Percentiles rank a stretch among this genome's conserved stretches.
These are phyloP conservation scores for Pneumocystis canis DNA, from an alignment of 1,139 yeast species.

Conservation along the genomic window DNA sequence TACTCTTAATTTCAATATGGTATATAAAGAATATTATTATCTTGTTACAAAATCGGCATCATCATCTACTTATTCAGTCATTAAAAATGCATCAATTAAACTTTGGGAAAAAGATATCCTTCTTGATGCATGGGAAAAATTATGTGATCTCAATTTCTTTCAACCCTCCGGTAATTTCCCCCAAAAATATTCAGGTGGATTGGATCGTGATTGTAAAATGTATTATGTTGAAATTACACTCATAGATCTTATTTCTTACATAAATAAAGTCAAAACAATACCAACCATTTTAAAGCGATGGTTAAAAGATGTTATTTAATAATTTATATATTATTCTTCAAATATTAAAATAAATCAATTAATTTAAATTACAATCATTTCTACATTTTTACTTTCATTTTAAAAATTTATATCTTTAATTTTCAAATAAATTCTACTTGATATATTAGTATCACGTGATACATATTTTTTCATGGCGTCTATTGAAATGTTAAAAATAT, in stretches of 20 bases:
- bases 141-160: conserved; percentile 8
- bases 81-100: conserved; percentile 11
- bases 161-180: neutral
- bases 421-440: too few species aligned
- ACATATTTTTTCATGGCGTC: neutral
- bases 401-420: too few species aligned
- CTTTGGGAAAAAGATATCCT: conserved; percentile 17
- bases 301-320: neutral
- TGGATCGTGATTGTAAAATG: conserved; percentile 7
- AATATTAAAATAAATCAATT: too few species aligned
- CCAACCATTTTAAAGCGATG: conserved; percentile 1
- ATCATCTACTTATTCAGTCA: conserved; percentile 10
- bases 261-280: conserved; percentile 2
- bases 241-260: conserved; percentile 1
- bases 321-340: neutral
- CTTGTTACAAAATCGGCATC: conserved; percentile 14
- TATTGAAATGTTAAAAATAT: too few species aligned
- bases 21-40: conserved; percentile 53
- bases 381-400: too few species aligned
- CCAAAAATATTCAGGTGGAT: neutral
- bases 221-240: conserved; percentile 1
- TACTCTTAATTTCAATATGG: conserved; percentile 50
- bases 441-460: too few species aligned
- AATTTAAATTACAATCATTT: neutral
- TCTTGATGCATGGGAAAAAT: conserved; percentile 18